Evolutionary conservation across 306 rosid species (phyloP).

Genomic region (Ceratonia siliqua): DNA sequence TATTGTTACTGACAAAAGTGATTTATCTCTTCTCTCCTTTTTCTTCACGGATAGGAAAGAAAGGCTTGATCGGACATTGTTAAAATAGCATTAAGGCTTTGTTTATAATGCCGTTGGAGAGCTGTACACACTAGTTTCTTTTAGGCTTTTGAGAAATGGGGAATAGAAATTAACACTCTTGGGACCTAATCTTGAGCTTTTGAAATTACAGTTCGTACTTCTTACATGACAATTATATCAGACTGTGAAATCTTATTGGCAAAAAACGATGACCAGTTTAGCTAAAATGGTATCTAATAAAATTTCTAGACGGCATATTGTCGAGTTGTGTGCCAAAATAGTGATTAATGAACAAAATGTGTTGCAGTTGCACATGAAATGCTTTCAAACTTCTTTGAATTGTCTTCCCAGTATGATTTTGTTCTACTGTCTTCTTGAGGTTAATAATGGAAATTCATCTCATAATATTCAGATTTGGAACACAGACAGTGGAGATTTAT

Average conservation of each 20-base stretch:
- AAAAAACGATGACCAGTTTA: background rate
- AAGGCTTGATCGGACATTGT: background rate
- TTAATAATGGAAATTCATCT: background rate
- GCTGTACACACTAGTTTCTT: background rate
- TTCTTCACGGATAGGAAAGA: background rate
- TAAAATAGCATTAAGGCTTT: background rate
- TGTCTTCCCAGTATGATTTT: background rate
- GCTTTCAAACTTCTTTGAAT: background rate
- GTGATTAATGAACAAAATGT: background rate
- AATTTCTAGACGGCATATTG: background rate
- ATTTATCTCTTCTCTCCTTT: background rate
- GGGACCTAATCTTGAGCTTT: background rate
- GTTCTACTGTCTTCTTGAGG: background rate
- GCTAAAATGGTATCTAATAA: background rate
- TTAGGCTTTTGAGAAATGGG: background rate
- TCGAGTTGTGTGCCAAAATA: background rate
- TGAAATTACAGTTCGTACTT: background rate
- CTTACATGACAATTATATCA: background rate
- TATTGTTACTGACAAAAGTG: background rate
- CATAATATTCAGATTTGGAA: constrained; percentile 58
- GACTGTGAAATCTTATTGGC: background rate
- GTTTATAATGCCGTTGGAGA: background rate
- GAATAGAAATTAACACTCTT: background rate
- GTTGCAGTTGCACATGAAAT: background rate
- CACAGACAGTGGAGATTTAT: constrained; percentile 44